Percentiles rank a stretch among this genome's conserved stretches.
phyloP scores from a whole-genome alignment of 1,139 yeast genomes.

The Hemisphaericaspora xylofermentans region DNA sequence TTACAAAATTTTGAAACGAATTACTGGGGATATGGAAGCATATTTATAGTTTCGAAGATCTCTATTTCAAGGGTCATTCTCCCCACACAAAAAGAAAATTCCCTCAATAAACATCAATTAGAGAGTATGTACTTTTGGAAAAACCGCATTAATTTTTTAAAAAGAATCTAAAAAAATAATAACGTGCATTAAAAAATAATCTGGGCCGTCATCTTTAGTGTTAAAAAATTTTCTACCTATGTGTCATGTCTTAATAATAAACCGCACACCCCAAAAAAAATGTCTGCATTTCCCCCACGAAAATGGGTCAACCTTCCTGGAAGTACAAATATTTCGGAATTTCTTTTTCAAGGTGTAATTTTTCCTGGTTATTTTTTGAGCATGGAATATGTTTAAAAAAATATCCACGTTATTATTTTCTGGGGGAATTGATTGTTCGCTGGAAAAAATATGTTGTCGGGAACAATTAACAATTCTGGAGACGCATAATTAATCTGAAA shows the following conservation, averaged over 20 bases:
- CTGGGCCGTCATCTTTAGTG: not conserved
- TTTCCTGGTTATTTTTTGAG: not conserved
- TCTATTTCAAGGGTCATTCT: not conserved
- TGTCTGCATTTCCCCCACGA: conserved; percentile 5
- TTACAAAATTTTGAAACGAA: not conserved
- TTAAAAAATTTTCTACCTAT: not conserved
- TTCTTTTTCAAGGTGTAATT: conserved; percentile 1
- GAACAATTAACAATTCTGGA: not conserved
- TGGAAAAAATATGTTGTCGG: not conserved
- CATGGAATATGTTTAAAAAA: not conserved
- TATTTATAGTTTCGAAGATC: not conserved
- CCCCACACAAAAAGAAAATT: conserved; percentile 4
- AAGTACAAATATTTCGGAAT: conserved; percentile 1
- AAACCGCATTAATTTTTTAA: not conserved
- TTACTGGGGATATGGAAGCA: not conserved
- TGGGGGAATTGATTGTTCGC: conserved; percentile 3
- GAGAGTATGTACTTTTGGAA: not conserved
- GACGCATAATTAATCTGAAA: not conserved
- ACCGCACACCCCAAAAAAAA: not conserved
- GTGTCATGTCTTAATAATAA: not conserved
- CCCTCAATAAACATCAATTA: not conserved
- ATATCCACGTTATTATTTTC: conserved; percentile 1
- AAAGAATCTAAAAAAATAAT: not conserved
- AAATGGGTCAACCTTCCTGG: conserved; percentile 6
- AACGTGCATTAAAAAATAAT: not conserved